A percentile compares a stretch with the other conserved stretches of the same genome.
phyloP scores from a whole-genome alignment of 169 alveolate species.

The Plasmodium yoelii region DNA sequence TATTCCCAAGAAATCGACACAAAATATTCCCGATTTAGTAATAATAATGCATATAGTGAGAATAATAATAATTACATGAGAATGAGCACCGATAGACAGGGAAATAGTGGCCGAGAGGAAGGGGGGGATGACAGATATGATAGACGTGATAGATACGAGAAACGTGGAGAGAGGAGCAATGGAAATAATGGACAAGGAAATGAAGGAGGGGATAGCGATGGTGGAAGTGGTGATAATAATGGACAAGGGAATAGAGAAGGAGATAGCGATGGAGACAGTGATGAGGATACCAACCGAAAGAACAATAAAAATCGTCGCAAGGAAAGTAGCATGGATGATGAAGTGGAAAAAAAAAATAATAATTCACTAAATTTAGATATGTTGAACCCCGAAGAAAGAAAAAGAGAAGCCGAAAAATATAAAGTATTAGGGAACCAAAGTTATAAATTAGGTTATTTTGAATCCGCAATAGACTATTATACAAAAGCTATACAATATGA shows the following conservation, averaged over 20 bases:
- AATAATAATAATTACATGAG: constrained; percentile 8
- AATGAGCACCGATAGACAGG: neutral
- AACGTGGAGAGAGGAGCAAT: no score
- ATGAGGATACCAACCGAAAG: neutral
- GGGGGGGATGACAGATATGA: neutral
- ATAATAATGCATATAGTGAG: constrained; percentile 13
- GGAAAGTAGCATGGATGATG: constrained; percentile 9
- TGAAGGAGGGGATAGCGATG: no score
- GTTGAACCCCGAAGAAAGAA: constrained; percentile 72
- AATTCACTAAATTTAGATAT: constrained; percentile 26
- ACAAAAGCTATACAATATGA: constrained; percentile 85
- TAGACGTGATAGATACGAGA: neutral
- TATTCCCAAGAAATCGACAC: no score
- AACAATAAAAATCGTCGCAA: neutral
- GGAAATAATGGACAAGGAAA: no score
- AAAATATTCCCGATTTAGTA: neutral
- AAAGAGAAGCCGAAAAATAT: constrained; percentile 82
- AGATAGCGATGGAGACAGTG: neutral
- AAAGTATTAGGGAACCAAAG: constrained; percentile 86
- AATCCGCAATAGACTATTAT: constrained; percentile 89
- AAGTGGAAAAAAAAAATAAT: constrained; percentile 26
- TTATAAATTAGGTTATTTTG: constrained; percentile 87
- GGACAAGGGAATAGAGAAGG: neutral
- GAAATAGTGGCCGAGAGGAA: neutral
- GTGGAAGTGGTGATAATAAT: no score